Conservation (phyloP, 192 early-diverging fungal species). For the Lobosporangium transversale region DNA sequence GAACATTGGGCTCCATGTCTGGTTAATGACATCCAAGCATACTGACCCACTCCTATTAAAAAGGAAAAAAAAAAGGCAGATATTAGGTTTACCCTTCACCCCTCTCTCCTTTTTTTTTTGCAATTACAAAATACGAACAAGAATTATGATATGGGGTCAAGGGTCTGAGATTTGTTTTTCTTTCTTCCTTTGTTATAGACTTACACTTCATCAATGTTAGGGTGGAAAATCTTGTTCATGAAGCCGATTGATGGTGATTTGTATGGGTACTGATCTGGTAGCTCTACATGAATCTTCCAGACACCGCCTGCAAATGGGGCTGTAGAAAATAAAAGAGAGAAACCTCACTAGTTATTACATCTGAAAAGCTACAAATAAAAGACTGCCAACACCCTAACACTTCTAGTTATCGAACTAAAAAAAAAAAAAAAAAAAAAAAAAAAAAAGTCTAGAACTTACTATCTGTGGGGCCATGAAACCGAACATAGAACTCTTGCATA, state of each 20-base stretch:
- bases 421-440: constrained; percentile 1
- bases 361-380: too few species aligned
- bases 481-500: constrained; percentile 99
- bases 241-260: constrained; percentile 99
- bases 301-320: constrained; percentile 94
- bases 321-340: constrained; percentile 42
- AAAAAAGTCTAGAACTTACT: constrained; percentile 77
- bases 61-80: background rate
- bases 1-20: constrained; percentile 99
- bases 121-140: too few species aligned
- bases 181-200: constrained; percentile 3
- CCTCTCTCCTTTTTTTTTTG: background rate
- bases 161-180: background rate
- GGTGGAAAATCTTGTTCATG: constrained; percentile 99
- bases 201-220: constrained; percentile 98
- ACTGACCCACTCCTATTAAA: constrained; percentile 92
- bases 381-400: too few species aligned
- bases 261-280: constrained; percentile 99
- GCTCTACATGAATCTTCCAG: constrained; percentile 98
- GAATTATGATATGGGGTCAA: too few species aligned
- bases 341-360: too few species aligned
- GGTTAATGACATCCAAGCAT: constrained; percentile 99
- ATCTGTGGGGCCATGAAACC: constrained; percentile 92
- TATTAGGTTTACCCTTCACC: too few species aligned
- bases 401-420: background rate